Percentiles rank a stretch among this genome's conserved stretches.
phyloP scores from a whole-genome alignment of 495 filamentous ascomycete genomes.

The Parachaetomium inaequale region DNA sequence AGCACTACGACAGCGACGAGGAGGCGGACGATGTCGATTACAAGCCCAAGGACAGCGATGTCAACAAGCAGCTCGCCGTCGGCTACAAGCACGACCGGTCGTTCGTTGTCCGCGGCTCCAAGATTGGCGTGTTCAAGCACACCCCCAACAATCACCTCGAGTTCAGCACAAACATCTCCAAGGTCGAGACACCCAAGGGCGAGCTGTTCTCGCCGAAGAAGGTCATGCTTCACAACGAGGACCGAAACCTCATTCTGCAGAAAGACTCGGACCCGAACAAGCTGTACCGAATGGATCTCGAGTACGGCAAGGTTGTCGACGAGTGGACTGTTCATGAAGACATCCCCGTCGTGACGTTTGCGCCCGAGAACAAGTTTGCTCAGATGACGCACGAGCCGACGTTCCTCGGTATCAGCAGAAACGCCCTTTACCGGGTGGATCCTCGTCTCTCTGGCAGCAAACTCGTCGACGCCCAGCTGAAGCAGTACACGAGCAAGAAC shows the following conservation, averaged over 20 bases:
- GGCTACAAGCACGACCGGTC: conserved; percentile 97
- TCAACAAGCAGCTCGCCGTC: conserved; percentile 95
- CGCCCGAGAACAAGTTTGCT: conserved; percentile 94
- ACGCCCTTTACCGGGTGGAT: conserved; percentile 91
- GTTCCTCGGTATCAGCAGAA: conserved; percentile 86
- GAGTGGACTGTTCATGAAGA: conserved; percentile 99
- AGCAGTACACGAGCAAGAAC: conserved; percentile 95
- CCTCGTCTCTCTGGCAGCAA: conserved; percentile 88
- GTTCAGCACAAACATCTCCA: conserved; percentile 96
- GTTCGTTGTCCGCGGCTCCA: conserved; percentile 92
- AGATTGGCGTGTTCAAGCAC: conserved; percentile 99
- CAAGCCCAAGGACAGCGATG: conserved; percentile 69
- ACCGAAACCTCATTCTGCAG: conserved; percentile 89
- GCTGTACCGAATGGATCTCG: conserved; percentile 96
- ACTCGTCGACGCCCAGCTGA: conserved; percentile 85
- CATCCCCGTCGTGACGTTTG: conserved; percentile 85
- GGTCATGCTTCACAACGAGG: conserved; percentile 95
- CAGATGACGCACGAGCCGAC: conserved; percentile 96
- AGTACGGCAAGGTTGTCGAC: conserved; percentile 97
- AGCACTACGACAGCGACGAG: conserved; percentile 86
- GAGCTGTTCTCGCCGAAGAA: conserved; percentile 91
- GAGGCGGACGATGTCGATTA: conserved; percentile 80
- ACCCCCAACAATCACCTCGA: conserved; percentile 87
- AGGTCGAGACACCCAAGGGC: conserved; percentile 85
- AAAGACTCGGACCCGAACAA: conserved; percentile 80